Evolutionary conservation across 2,329 filamentous ascomycete species (phyloP).

Genomic region (Fusarium coicis): DNA sequence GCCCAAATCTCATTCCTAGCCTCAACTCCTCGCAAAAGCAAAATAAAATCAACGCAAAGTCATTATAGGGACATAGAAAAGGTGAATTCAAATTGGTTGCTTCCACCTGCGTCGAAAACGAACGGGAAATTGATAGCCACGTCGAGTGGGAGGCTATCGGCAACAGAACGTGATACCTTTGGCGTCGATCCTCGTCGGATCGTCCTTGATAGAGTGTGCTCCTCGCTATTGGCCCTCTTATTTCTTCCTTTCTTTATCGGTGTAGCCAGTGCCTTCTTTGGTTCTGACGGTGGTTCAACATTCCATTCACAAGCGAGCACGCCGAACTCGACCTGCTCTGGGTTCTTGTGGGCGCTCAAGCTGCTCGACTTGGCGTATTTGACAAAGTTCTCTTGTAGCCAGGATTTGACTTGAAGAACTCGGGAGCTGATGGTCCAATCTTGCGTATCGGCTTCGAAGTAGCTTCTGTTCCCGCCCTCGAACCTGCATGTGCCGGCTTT

Average conservation of each 20-base stretch:
- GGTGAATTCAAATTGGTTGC: slow-evolving; percentile 42
- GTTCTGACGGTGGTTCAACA: slow-evolving; percentile 35
- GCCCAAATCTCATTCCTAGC: neutral
- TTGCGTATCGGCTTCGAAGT: slow-evolving; percentile 49
- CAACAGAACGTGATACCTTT: neutral
- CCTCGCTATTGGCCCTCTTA: slow-evolving; percentile 42
- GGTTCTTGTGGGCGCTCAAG: slow-evolving; percentile 46
- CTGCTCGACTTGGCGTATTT: slow-evolving; percentile 50
- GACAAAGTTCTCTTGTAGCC: slow-evolving; percentile 53
- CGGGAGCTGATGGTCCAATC: slow-evolving; percentile 51
- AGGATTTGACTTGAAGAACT: slow-evolving; percentile 51
- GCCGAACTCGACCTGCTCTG: slow-evolving; percentile 54
- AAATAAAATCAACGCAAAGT: slow-evolving; percentile 1
- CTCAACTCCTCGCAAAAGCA: slow-evolving; percentile 20
- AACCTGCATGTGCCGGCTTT: slow-evolving; percentile 14
- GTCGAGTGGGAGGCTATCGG: slow-evolving; percentile 1
- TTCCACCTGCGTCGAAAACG: slow-evolving; percentile 35
- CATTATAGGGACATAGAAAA: slow-evolving; percentile 33
- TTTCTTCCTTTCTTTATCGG: slow-evolving; percentile 43
- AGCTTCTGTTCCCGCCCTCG: slow-evolving; percentile 40
- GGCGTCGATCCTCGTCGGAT: slow-evolving; percentile 23
- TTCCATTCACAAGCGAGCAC: slow-evolving; percentile 56
- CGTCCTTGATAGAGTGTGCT: slow-evolving; percentile 34
- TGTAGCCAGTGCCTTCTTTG: slow-evolving; percentile 11
- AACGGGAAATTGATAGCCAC: slow-evolving; percentile 30